These are phyloP conservation scores for Leishmania arabica DNA, from an alignment of 208 protist species.

Conservation along the genomic window DNA sequence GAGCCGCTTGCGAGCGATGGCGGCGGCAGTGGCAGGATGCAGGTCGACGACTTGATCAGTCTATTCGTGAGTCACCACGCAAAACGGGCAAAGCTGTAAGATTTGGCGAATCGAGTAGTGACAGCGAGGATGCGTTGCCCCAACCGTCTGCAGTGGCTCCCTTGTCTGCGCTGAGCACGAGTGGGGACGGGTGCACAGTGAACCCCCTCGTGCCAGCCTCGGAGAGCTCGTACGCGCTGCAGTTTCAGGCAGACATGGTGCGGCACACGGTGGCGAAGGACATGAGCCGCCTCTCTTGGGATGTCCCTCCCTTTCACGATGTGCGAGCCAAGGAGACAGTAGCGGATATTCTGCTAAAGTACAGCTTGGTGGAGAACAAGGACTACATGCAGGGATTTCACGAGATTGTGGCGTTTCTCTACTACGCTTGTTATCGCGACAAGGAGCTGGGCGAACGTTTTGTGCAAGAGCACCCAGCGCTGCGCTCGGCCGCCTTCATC, in stretches of 20 bases:
- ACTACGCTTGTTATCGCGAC: constrained; percentile 51
- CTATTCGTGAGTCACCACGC: constrained; percentile 13
- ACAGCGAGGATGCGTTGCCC: constrained; percentile 21
- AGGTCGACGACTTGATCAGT: constrained; percentile 13
- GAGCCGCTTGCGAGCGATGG: constrained; percentile 13
- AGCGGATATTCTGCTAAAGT: constrained; percentile 58
- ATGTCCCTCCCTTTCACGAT: constrained; percentile 48
- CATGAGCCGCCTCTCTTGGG: constrained; percentile 71
- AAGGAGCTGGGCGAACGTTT: constrained; percentile 23
- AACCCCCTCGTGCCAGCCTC: constrained; percentile 63
- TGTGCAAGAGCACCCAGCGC: constrained; percentile 7
- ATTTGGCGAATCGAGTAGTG: constrained; percentile 36
- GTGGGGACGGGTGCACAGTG: constrained; percentile 8
- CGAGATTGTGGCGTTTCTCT: constrained; percentile 89
- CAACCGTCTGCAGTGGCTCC: background rate
- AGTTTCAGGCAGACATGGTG: constrained; percentile 47
- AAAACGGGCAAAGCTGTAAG: constrained; percentile 13
- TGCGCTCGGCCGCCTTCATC: constrained; percentile 16
- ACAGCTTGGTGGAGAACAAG: constrained; percentile 48
- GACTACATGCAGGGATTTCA: constrained; percentile 93
- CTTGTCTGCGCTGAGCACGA: background rate
- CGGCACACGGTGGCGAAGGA: constrained; percentile 58
- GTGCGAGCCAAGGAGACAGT: constrained; percentile 38
- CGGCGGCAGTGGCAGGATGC: constrained; percentile 21
- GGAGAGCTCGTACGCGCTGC: constrained; percentile 64